These are phyloP conservation scores for Corylus americana DNA, from an alignment of 306 rosid genomes.

Conservation along the genomic window DNA sequence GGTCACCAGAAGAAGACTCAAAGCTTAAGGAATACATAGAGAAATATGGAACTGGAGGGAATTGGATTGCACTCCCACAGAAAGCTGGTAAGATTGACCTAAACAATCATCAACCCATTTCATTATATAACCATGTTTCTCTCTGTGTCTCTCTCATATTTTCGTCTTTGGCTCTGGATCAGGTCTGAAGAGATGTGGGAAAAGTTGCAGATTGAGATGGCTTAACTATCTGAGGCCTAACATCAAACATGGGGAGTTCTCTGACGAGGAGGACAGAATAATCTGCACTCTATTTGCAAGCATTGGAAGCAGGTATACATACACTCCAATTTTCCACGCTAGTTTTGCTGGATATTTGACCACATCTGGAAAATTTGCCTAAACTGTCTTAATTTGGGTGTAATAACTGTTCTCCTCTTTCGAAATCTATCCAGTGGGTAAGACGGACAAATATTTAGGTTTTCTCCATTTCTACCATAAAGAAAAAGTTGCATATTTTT, in stretches of 20 bases:
- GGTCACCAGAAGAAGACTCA: slow-evolving; percentile 97
- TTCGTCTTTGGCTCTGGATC: slow-evolving; percentile 23
- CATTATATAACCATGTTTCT: not conserved
- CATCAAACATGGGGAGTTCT: slow-evolving; percentile 90
- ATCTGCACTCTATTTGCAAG: slow-evolving; percentile 78
- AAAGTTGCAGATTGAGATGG: slow-evolving; percentile 97
- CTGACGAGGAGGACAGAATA: slow-evolving; percentile 90
- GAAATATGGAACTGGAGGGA: slow-evolving; percentile 86
- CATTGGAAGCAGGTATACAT: slow-evolving; percentile 81
- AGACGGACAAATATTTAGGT: slow-evolving; percentile 1
- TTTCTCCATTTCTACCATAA: slow-evolving; percentile 1
- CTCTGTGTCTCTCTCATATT: not conserved
- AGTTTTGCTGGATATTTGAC: slow-evolving; percentile 15
- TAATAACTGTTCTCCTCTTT: not conserved
- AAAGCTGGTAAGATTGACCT: slow-evolving; percentile 72
- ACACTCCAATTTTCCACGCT: slow-evolving; percentile 1
- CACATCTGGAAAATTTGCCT: slow-evolving; percentile 3
- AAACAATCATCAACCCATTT: not conserved
- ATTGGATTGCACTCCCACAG: slow-evolving; percentile 94
- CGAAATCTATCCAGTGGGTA: slow-evolving; percentile 29
- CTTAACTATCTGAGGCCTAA: slow-evolving; percentile 92
- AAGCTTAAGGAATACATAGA: slow-evolving; percentile 76
- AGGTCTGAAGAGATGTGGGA: slow-evolving; percentile 93
- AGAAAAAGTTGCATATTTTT: slow-evolving; percentile 8
- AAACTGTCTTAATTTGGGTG: slow-evolving; percentile 6